Percentiles rank a stretch among this genome's conserved stretches.
These are phyloP conservation scores for Candida pseudofarinosa DNA, from an alignment of 805 yeast genomes.

Conservation along the genomic window DNA sequence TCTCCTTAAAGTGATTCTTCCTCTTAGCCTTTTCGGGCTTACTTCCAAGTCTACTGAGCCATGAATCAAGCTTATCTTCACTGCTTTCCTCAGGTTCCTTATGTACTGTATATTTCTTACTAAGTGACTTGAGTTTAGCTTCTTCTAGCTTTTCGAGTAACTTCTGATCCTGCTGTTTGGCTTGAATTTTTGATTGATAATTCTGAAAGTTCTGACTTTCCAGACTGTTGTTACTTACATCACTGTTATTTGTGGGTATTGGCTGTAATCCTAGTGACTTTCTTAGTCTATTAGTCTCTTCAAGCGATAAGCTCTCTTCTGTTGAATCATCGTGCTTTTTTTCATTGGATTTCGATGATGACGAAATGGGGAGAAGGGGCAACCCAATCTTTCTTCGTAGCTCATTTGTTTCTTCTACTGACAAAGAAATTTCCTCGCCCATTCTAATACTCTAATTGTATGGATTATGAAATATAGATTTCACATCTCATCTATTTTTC, in stretches of 20 bases:
- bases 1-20: background rate
- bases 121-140: constrained; percentile 18
- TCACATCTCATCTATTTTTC: background rate
- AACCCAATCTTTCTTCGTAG: constrained; percentile 37
- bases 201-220: constrained; percentile 14
- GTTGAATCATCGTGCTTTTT: constrained; percentile 1
- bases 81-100: constrained; percentile 13
- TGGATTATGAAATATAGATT: constrained; percentile 1
- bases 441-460: constrained; percentile 3
- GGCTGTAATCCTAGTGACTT: constrained; percentile 51
- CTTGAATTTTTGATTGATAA: constrained; percentile 10
- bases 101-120: constrained; percentile 10
- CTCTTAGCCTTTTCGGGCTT: constrained; percentile 4
- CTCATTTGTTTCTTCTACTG: constrained; percentile 43
- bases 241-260: constrained; percentile 15
- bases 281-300: constrained; percentile 56
- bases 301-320: constrained; percentile 31
- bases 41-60: constrained; percentile 34
- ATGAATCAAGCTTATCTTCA: constrained; percentile 32
- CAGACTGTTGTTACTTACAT: constrained; percentile 14
- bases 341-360: background rate
- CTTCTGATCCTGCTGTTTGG: constrained; percentile 12
- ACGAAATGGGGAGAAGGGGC: constrained; percentile 26
- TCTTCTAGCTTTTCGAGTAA: constrained; percentile 12
- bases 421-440: constrained; percentile 24